phyloP scores from a whole-genome alignment of 2,329 filamentous ascomycete species.

The Stagonosporopsis tanaceti region DNA sequence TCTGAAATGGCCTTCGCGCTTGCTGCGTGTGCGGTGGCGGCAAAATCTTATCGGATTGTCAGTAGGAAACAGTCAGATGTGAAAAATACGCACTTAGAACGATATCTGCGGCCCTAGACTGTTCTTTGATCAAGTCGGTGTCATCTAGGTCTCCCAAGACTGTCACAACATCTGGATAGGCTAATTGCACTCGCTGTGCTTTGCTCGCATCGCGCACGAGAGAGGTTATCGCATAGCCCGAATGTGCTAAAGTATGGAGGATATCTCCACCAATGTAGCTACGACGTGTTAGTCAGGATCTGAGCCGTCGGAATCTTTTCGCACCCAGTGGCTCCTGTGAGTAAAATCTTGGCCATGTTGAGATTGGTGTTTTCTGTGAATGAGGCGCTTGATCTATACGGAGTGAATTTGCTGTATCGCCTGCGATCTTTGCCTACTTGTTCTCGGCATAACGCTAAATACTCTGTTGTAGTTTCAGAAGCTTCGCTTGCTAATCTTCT shows the following conservation, averaged over 20 bases:
- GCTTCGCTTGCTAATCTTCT: constrained; percentile 3
- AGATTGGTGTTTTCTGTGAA: background rate
- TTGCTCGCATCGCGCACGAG: constrained; percentile 17
- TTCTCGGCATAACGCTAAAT: background rate
- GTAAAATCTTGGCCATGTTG: constrained; percentile 14
- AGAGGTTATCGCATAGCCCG: constrained; percentile 8
- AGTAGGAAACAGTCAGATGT: background rate
- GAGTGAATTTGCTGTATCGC: background rate
- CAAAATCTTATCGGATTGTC: constrained; percentile 13
- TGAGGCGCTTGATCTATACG: background rate
- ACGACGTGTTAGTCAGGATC: background rate
- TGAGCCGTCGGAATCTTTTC: background rate
- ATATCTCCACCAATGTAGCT: constrained; percentile 23
- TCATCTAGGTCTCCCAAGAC: constrained; percentile 20
- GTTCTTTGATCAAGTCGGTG: constrained; percentile 7
- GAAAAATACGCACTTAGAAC: constrained; percentile 12
- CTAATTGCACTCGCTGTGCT: constrained; percentile 14
- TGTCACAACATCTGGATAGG: constrained; percentile 13
- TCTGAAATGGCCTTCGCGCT: constrained; percentile 22
- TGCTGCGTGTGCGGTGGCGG: constrained; percentile 19
- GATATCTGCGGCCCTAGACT: constrained; percentile 18
- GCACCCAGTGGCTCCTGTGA: constrained; percentile 23
- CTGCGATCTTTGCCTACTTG: background rate
- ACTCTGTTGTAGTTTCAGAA: background rate
- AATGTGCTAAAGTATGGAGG: constrained; percentile 13